Evolutionary conservation across 164 flowering plant species (phyloP).

Genomic region (Sedum album): DNA sequence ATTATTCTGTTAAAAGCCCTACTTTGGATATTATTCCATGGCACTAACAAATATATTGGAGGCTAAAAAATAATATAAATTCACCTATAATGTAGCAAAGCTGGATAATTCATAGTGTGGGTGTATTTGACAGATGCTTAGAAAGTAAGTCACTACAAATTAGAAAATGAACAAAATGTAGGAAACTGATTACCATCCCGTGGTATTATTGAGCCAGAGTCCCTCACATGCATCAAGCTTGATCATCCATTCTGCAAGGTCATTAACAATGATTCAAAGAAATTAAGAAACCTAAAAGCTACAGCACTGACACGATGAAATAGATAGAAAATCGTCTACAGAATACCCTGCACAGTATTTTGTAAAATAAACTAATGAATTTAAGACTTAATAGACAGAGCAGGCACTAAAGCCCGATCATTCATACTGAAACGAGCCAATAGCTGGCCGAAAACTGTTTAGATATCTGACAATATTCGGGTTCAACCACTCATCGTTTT

Average conservation of each 20-base stretch:
- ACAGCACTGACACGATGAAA: slow-evolving; percentile 39
- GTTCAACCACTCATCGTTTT: too few relatives aligned
- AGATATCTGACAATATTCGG: too few relatives aligned
- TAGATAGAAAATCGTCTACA: neutral
- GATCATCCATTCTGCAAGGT: slow-evolving; percentile 91
- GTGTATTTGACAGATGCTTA: too few relatives aligned
- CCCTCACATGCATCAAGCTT: slow-evolving; percentile 99
- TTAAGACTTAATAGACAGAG: too few relatives aligned
- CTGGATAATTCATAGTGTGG: neutral
- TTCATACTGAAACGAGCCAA: too few relatives aligned
- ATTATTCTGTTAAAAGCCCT: neutral
- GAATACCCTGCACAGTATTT: neutral
- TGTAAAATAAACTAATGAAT: neutral
- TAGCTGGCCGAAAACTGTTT: too few relatives aligned
- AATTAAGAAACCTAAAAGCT: slow-evolving; percentile 75
- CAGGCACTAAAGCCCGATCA: too few relatives aligned
- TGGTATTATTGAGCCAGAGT: slow-evolving; percentile 91
- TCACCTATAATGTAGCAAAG: neutral
- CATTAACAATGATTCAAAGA: slow-evolving; percentile 93
- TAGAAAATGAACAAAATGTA: too few relatives aligned
- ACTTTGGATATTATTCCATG: neutral
- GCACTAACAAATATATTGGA: neutral
- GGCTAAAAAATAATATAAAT: neutral
- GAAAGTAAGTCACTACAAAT: too few relatives aligned
- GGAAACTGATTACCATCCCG: slow-evolving; percentile 68